These are phyloP conservation scores for Tulasnella sp. DNA, from an alignment of 768 basidiomycete genomes.

Conservation along the genomic window DNA sequence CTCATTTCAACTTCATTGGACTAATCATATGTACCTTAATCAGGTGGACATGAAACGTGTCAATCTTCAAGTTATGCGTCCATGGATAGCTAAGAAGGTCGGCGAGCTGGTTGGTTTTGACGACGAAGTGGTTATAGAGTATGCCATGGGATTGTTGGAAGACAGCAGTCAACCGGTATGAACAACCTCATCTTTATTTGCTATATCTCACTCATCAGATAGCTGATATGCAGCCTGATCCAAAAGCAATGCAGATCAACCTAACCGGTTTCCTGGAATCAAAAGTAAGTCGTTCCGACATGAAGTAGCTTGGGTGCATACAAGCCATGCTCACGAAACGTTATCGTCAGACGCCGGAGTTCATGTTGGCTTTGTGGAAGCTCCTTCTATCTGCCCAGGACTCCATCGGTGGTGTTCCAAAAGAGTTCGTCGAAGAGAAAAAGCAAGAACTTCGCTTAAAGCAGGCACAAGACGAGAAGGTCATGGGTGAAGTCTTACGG, in stretches of 20 bases:
- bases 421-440: conserved; percentile 80
- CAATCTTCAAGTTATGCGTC: conserved; percentile 78
- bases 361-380: conserved; percentile 83
- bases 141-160: conserved; percentile 88
- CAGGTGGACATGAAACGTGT: conserved; percentile 95
- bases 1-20: not conserved
- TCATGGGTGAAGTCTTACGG: conserved; percentile 47
- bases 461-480: conserved; percentile 22
- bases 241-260: conserved; percentile 90
- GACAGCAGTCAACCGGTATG: conserved; percentile 71
- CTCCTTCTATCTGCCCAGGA: conserved; percentile 87
- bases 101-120: conserved; percentile 85
- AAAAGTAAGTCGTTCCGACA: conserved; percentile 26
- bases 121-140: conserved; percentile 94
- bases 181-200: conserved; percentile 2
- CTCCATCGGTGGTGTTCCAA: conserved; percentile 78
- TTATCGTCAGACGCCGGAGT: conserved; percentile 45
- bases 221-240: conserved; percentile 54
- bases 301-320: not conserved
- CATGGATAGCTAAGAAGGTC: conserved; percentile 92
- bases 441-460: conserved; percentile 73
- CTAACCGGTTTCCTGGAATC: conserved; percentile 85
- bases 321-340: not conserved
- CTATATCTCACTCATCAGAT: not conserved
- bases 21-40: not conserved